A percentile compares a stretch with the other conserved stretches of the same genome.
Evolutionary conservation across 2,329 filamentous ascomycete species (phyloP).

Genomic region (Fusarium aywerte): DNA sequence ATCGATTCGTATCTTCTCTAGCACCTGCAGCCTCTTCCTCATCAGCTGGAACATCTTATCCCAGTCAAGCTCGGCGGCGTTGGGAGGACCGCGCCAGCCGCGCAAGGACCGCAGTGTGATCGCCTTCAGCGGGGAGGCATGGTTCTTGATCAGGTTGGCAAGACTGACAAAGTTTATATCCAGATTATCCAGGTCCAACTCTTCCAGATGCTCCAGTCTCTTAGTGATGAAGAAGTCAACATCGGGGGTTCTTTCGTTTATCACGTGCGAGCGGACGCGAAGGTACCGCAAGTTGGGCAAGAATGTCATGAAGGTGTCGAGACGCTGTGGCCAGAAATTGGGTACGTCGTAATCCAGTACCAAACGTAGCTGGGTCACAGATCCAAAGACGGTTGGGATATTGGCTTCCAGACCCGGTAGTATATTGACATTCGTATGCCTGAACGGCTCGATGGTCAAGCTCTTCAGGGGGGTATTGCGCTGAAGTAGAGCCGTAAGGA

Average conservation of each 20-base stretch:
- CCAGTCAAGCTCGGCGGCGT: conserved; percentile 22
- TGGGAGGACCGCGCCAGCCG: conserved; percentile 18
- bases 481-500: conserved; percentile 31
- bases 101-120: conserved; percentile 18
- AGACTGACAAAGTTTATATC: conserved; percentile 32
- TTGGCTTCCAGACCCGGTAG: conserved; percentile 9
- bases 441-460: conserved; percentile 37
- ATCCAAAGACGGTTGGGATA: conserved; percentile 18
- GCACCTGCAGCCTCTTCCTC: conserved; percentile 2
- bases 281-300: conserved; percentile 38
- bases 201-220: conserved; percentile 35
- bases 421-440: conserved; percentile 13
- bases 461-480: conserved; percentile 30
- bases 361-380: conserved; percentile 26
- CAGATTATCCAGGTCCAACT: conserved; percentile 22
- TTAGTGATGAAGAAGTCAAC: conserved; percentile 34
- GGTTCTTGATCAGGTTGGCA: conserved; percentile 24
- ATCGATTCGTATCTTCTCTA: conserved; percentile 17
- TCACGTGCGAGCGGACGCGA: conserved; percentile 7
- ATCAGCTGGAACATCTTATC: conserved; percentile 33
- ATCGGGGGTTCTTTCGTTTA: conserved; percentile 10
- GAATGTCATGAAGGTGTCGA: conserved; percentile 36
- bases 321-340: conserved; percentile 22
- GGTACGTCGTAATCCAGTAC: conserved; percentile 11
- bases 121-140: conserved; percentile 29